Evolutionary conservation across 192 early-diverging fungal genomes (phyloP).

Genomic region (Backusella westeae): DNA sequence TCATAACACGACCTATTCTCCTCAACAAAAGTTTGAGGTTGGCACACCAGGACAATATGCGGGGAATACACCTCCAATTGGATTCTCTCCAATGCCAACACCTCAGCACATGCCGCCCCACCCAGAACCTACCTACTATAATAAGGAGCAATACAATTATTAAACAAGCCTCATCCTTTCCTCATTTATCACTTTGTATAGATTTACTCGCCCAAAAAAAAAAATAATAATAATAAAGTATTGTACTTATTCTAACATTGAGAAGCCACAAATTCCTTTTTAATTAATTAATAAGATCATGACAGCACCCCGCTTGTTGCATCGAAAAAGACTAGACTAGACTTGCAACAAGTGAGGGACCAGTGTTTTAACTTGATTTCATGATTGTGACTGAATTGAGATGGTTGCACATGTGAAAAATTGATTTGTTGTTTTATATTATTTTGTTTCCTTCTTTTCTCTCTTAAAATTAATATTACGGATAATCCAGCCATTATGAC

Average conservation of each 20-base stretch:
- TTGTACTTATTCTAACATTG: too few species aligned
- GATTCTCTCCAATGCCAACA: slow-evolving; percentile 14
- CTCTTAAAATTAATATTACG: neutral
- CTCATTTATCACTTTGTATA: neutral
- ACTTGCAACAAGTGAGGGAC: too few species aligned
- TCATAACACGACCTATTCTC: neutral
- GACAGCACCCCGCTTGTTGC: too few species aligned
- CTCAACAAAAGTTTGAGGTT: neutral
- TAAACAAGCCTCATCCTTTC: neutral
- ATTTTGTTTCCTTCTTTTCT: neutral
- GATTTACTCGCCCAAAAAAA: neutral
- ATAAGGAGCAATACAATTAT: neutral
- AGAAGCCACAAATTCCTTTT: neutral
- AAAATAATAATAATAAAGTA: neutral
- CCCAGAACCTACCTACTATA: slow-evolving; percentile 9
- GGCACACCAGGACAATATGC: slow-evolving; percentile 11
- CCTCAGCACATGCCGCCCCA: slow-evolving; percentile 34
- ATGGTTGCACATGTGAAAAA: too few species aligned
- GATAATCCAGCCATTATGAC: neutral
- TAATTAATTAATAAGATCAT: too few species aligned
- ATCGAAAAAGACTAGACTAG: too few species aligned
- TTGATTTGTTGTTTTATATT: neutral
- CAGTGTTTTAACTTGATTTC: too few species aligned
- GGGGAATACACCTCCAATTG: neutral
- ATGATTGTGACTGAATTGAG: too few species aligned